Percentiles rank a stretch among this genome's conserved stretches.
These are phyloP conservation scores for Mycena olivaceomarginata DNA, from an alignment of 768 basidiomycete species.

Conservation along the genomic window DNA sequence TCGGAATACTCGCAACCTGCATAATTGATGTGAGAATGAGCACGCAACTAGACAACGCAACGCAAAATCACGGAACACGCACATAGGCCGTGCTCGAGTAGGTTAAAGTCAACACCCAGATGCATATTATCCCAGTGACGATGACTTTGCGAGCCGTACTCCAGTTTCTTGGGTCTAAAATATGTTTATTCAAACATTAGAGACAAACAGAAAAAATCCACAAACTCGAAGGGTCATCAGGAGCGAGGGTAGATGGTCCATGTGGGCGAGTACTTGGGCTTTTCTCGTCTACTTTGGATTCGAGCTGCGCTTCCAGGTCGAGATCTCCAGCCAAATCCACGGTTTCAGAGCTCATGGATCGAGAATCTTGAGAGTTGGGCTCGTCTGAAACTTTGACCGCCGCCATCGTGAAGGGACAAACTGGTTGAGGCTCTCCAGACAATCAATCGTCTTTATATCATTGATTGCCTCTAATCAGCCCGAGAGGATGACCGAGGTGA, in stretches of 20 bases:
- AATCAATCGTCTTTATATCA: background rate
- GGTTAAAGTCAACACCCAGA: constrained; percentile 40
- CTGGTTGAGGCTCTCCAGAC: background rate
- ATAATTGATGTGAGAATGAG: background rate
- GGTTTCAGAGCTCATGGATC: background rate
- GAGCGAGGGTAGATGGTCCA: constrained; percentile 20
- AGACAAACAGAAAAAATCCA: background rate
- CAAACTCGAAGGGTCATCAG: constrained; percentile 30
- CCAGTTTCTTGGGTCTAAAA: constrained; percentile 35
- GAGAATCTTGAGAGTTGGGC: background rate
- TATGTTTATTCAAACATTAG: background rate
- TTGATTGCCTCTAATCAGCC: constrained; percentile 3
- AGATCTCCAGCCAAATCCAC: constrained; percentile 24
- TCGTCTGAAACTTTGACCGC: background rate
- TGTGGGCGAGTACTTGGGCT: background rate
- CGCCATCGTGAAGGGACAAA: background rate
- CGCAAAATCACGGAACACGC: background rate
- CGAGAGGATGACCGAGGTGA: constrained; percentile 18
- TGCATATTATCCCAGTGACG: constrained; percentile 28
- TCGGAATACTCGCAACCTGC: constrained; percentile 38
- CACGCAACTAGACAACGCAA: no score
- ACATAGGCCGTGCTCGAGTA: constrained; percentile 42
- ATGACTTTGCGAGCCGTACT: constrained; percentile 3
- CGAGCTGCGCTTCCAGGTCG: constrained; percentile 26
- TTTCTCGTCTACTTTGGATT: background rate